Evolutionary conservation across 2,329 filamentous ascomycete genomes (phyloP).

Genomic region (Colletotrichum spaethianum): DNA sequence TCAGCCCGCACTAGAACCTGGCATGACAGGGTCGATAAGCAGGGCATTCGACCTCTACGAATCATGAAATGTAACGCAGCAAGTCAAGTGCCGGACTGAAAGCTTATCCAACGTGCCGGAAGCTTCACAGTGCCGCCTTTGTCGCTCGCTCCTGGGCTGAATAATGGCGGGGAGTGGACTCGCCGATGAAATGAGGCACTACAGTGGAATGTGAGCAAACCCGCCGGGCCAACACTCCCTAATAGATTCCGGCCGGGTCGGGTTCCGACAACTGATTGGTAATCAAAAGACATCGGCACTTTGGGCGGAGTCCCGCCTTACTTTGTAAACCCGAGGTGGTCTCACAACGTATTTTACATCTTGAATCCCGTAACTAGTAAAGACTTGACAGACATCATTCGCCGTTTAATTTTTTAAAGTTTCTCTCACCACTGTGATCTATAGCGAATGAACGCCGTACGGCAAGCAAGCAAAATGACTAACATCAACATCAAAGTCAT

Average conservation of each 20-base stretch:
- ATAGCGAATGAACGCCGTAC: constrained; percentile 30
- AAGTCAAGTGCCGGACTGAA: constrained; percentile 7
- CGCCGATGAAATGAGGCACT: neutral
- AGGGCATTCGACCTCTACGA: neutral
- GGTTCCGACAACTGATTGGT: constrained; percentile 33
- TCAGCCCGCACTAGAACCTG: neutral
- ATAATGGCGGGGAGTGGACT: constrained; percentile 22
- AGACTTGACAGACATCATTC: neutral
- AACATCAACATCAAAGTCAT: constrained; percentile 83
- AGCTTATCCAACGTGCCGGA: constrained; percentile 1
- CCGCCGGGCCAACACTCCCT: constrained; percentile 9
- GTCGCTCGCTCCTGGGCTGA: constrained; percentile 10
- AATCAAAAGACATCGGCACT: constrained; percentile 28
- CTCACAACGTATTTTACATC: constrained; percentile 12
- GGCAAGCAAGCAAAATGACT: constrained; percentile 67
- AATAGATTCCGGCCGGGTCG: constrained; percentile 39
- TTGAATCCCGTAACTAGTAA: neutral
- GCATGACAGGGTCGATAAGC: neutral
- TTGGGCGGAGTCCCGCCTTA: constrained; percentile 35
- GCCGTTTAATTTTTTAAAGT: neutral
- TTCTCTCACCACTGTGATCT: too few relatives aligned
- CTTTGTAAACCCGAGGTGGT: constrained; percentile 4
- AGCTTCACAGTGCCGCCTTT: constrained; percentile 16
- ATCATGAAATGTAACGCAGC: constrained; percentile 7
- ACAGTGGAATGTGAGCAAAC: neutral